phyloP scores from a whole-genome alignment of 805 yeast genomes.

The Metschnikowia cubensis region DNA sequence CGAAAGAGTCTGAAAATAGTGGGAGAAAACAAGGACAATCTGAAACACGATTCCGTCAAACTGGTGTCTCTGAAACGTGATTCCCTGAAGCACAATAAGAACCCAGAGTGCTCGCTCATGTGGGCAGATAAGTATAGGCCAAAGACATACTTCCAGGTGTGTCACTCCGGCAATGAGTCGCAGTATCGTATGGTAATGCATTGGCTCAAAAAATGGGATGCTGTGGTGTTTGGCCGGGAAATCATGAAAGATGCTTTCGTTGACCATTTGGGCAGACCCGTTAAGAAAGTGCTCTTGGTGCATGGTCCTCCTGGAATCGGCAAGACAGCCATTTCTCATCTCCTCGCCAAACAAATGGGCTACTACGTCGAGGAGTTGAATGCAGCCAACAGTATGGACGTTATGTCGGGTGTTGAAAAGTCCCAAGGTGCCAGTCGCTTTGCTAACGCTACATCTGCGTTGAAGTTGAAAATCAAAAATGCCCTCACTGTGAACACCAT shows the following conservation, averaged over 20 bases:
- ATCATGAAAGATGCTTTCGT: slow-evolving; percentile 10
- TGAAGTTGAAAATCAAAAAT: slow-evolving; percentile 40
- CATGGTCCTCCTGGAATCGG: slow-evolving; percentile 96
- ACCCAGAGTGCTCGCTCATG: slow-evolving; percentile 9
- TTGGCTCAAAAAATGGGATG: slow-evolving; percentile 40
- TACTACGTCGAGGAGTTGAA: slow-evolving; percentile 80
- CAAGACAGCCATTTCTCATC: slow-evolving; percentile 84
- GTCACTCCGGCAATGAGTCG: slow-evolving; percentile 44
- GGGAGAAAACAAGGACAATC: background rate
- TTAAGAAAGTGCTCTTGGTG: slow-evolving; percentile 60
- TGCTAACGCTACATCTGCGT: slow-evolving; percentile 26
- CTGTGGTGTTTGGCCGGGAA: slow-evolving; percentile 28
- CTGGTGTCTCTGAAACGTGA: background rate
- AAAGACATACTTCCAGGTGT: slow-evolving; percentile 29
- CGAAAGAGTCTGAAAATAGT: slow-evolving; percentile 6
- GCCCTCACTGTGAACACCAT: slow-evolving; percentile 57
- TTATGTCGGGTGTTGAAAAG: slow-evolving; percentile 23
- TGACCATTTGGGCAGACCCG: slow-evolving; percentile 36
- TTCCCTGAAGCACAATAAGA: background rate
- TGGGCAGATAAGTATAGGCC: slow-evolving; percentile 45
- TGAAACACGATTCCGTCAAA: background rate
- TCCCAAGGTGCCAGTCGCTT: slow-evolving; percentile 14
- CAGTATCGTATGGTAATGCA: slow-evolving; percentile 36
- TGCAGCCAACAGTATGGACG: slow-evolving; percentile 52
- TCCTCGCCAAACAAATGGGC: slow-evolving; percentile 77